phyloP scores from a whole-genome alignment of 495 filamentous ascomycete genomes.

The Achaetomiella virescens region DNA sequence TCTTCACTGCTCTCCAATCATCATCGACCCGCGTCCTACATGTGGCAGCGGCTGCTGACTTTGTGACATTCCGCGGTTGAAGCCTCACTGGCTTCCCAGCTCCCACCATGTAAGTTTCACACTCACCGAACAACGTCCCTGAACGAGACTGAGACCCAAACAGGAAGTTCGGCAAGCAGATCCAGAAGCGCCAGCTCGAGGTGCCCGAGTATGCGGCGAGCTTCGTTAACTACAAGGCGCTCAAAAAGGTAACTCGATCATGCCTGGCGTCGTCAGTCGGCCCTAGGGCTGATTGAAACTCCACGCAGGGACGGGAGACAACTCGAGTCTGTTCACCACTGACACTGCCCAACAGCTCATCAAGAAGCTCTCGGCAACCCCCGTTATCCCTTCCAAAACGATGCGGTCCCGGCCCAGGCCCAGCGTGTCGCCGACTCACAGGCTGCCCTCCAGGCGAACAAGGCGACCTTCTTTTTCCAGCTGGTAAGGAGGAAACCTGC shows the following conservation, averaged over 20 bases:
- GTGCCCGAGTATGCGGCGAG: conserved; percentile 98
- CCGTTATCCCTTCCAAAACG: conserved; percentile 72
- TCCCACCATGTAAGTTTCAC: conserved; percentile 9
- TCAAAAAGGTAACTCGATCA: conserved; percentile 73
- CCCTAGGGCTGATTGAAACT: conserved; percentile 7
- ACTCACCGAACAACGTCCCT: neutral
- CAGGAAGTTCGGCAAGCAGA: conserved; percentile 99
- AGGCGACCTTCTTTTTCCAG: conserved; percentile 97
- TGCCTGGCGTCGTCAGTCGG: conserved; percentile 9
- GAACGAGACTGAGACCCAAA: neutral
- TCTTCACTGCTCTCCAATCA: conserved; percentile 1
- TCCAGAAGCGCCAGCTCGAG: conserved; percentile 97
- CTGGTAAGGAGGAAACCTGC: conserved; percentile 52
- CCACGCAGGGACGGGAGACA: neutral
- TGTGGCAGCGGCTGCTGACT: neutral
- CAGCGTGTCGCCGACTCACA: conserved; percentile 64
- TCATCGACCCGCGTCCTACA: neutral
- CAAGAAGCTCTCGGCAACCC: conserved; percentile 91
- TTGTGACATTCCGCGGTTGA: conserved; percentile 1
- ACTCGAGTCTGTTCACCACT: neutral
- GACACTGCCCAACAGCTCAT: conserved; percentile 64
- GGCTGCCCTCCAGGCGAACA: conserved; percentile 90
- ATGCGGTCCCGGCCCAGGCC: too few relatives aligned
- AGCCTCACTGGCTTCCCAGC: neutral
- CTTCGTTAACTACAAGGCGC: conserved; percentile 98